Evolutionary conservation across 345 rosid genomes (phyloP).

Genomic region (Trapa incisa): DNA sequence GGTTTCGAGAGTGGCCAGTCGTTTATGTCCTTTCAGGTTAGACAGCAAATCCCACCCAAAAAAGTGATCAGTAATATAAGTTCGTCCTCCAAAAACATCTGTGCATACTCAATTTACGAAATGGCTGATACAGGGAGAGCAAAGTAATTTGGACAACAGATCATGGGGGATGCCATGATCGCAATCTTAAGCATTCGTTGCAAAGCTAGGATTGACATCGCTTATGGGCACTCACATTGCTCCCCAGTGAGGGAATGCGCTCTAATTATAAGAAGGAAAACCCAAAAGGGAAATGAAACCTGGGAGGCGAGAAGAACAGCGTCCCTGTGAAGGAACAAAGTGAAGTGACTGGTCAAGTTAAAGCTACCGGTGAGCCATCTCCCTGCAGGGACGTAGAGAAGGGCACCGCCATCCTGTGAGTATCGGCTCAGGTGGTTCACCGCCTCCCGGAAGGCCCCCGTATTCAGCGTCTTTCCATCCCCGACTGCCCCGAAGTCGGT

Average conservation of each 20-base stretch:
- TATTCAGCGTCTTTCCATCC: conserved; percentile 32
- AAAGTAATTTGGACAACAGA: not conserved
- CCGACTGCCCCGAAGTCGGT: conserved; percentile 24
- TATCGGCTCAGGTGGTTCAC: conserved; percentile 23
- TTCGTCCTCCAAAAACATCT: not conserved
- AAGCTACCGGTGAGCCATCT: conserved; percentile 38
- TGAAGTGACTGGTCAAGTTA: conserved; percentile 34
- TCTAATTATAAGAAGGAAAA: not conserved
- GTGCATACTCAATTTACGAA: not conserved
- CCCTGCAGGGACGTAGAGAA: conserved; percentile 35
- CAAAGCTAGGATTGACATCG: too few species aligned
- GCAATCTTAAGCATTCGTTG: not conserved
- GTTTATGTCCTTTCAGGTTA: conserved; percentile 13
- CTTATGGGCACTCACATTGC: not conserved
- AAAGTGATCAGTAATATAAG: not conserved
- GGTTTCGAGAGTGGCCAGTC: conserved; percentile 29
- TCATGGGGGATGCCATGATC: not conserved
- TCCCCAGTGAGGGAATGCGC: not conserved
- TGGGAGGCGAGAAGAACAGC: conserved; percentile 36
- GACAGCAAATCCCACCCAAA: not conserved
- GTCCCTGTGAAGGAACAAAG: conserved; percentile 28
- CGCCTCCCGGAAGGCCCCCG: conserved; percentile 29
- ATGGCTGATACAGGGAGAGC: not conserved
- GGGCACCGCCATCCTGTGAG: conserved; percentile 23
- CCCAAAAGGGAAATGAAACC: conserved; percentile 7